Evolutionary conservation across 2,329 filamentous ascomycete species (phyloP), one percentile per base, ranked within the genome.

Genomic region (Clonostachys byssicola): DNA sequence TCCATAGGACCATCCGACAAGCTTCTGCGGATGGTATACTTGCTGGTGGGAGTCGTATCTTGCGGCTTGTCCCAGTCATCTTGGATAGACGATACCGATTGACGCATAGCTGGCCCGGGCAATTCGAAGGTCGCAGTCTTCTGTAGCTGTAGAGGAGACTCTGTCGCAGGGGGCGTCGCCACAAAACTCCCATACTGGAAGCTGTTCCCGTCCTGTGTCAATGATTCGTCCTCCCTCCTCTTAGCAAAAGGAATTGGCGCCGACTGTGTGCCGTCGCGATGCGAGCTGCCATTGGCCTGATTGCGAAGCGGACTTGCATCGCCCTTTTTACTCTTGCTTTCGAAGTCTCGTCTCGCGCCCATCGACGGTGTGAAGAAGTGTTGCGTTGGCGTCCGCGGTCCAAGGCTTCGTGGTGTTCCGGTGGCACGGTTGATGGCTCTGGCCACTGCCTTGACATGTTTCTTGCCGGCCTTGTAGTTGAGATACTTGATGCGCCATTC

Each of bases 401-500:
- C 6, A 13, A 30, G 16, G 17, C 20, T 43, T 33, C 46, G 42
- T 12, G 83, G 79, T 1, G 80, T 78, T 49, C 72, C 65, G 50
- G 78, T 72, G 62, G 81, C 66, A 71, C 81, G 68, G 71, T 80
- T 76, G 51, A 94, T 78, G 49, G 90, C 89, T 51, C 86, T 81
- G 20, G 78, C 70, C 45, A 96, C 85, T 48, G 83, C 84, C 67
- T 96, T 97, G 66, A 97, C 78, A 63, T 91, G 86, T 71, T 96
- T 96, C 72, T 97, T 97, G 51, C 91, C 92, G 48, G 84, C 84
- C 77, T 95, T 96, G 76, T 97, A 97, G 68, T 96, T 83, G 57
- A 97, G 79, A 66, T 96, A 97, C 67, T 96, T 95, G 65, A 85
- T 80, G 60, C 88, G 83, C 92, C 92, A 97, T 80, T 97, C 82